Evolutionary conservation across 768 basidiomycete genomes (phyloP).

Genomic region (Suillus sp.): DNA sequence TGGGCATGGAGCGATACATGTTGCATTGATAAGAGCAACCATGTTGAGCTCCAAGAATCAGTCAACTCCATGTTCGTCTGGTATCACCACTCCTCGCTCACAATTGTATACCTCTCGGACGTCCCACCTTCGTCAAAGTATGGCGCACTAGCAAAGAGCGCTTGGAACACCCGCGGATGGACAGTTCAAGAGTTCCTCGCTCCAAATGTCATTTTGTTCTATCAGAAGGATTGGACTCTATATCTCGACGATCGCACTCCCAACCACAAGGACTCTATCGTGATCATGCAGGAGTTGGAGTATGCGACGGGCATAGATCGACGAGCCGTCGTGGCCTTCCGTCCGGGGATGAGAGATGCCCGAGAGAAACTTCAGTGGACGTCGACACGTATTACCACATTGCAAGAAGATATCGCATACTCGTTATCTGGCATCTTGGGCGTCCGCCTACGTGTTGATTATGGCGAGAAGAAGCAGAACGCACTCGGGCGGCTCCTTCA

Average conservation of each 20-base stretch:
- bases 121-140: not conserved
- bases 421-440: not conserved
- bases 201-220: not conserved
- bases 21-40: too few species aligned
- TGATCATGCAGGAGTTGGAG: not conserved
- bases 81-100: too few species aligned
- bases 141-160: not conserved
- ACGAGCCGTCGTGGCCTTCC: not conserved
- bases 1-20: too few species aligned
- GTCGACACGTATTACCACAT: not conserved
- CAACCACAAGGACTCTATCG: not conserved
- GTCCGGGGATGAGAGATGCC: not conserved
- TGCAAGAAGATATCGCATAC: not conserved
- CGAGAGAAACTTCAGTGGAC: not conserved
- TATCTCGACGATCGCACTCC: not conserved
- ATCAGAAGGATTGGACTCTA: not conserved
- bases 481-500: not conserved
- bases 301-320: not conserved
- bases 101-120: not conserved
- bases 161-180: not conserved
- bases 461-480: not conserved
- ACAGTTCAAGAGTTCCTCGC: not conserved
- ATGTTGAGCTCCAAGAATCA: too few species aligned
- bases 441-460: not conserved
- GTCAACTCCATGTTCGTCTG: too few species aligned